Conservation (phyloP, 768 basidiomycete genomes). For the Panus rudis region DNA sequence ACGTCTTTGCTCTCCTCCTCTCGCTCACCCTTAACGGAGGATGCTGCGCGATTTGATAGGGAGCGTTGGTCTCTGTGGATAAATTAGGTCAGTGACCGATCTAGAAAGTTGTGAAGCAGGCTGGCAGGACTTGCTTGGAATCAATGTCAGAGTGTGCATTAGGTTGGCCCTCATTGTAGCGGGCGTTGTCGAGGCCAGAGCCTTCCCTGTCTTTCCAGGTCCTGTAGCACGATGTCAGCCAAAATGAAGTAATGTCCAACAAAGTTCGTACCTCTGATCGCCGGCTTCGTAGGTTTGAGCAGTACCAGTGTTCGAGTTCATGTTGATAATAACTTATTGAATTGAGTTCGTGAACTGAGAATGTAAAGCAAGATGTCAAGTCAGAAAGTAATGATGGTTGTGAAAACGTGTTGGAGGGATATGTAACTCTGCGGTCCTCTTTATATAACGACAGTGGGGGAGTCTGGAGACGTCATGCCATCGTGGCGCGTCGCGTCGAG, state of each 20-base stretch:
- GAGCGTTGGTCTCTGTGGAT: conserved; percentile 35
- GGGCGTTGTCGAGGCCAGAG: conserved; percentile 11
- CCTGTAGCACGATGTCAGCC: conserved; percentile 8
- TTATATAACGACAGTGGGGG: conserved; percentile 2
- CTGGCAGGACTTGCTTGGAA: conserved; percentile 26
- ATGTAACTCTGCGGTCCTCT: background rate
- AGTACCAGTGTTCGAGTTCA: conserved; percentile 47
- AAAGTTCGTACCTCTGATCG: conserved; percentile 38
- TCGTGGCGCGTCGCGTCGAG: background rate
- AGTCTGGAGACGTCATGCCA: conserved; percentile 14
- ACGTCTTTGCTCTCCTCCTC: conserved; percentile 19
- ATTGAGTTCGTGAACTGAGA: background rate
- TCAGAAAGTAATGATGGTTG: too few species aligned
- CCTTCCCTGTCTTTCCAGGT: conserved; percentile 17
- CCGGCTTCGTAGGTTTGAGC: conserved; percentile 39
- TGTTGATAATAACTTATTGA: conserved; percentile 13
- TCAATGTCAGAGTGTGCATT: conserved; percentile 35
- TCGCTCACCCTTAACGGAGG: conserved; percentile 23
- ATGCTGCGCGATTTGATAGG: conserved; percentile 31
- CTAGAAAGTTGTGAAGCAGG: background rate
- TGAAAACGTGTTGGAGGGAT: background rate
- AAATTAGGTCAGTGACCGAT: background rate
- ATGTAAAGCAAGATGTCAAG: too few species aligned
- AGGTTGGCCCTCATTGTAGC: conserved; percentile 26
- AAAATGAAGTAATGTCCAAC: background rate